Base-by-base conservation (phyloP, 768 basidiomycete genomes). In the Suillus variegatus region DNA sequence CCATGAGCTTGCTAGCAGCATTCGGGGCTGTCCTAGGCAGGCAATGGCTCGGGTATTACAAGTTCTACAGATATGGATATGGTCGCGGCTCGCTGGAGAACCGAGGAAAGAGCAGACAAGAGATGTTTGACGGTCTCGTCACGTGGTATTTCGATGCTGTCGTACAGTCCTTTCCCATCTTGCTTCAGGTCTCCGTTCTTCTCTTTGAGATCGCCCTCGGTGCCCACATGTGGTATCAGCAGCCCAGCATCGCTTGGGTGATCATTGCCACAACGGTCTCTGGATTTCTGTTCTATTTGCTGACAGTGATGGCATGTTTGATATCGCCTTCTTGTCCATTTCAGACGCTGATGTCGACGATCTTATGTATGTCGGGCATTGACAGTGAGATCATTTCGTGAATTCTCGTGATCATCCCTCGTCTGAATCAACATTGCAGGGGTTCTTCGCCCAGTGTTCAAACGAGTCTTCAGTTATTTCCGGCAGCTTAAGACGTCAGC, bases 11-110 rank as follows among this genome's bases (percentile, higher is more conserved):
- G 32, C 6, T 32, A 32, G 32, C 43, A 6, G 43, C 43, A 43
- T 35, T 68, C 6, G 58, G 67, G 20, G 68, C 68, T 9, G 58
- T 68, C 22, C 38, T 69, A 7, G 68, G 68, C n/a, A 68, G 52
- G 43, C 68, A 69, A 41, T 69, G 68, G 68, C 68, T 69, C 4
- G 41, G 36, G 35, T n/a, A 60, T 18, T 60, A 60, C 43, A 44
- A 41, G 20, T 36, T 52, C 40, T 38, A 16, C 20, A 49, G 22
- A 51, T 51, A 51, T 14, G 43, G 43, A 49, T 49, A 49, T 14
- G 43, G 43, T 43, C 6, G 18, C 18, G 43, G 43, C 43, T 43
- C 6, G 9, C 40, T 32, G n/a, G 64, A 64, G 18, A 38, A 49
- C 9, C 68, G 64, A 32, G 55, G 64, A 5, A 43, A 36, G 25